Percentiles rank a stretch among this genome's conserved stretches.
These are phyloP conservation scores for Diaporthe amygdali DNA, from an alignment of 2,329 filamentous ascomycete genomes.

Conservation along the genomic window DNA sequence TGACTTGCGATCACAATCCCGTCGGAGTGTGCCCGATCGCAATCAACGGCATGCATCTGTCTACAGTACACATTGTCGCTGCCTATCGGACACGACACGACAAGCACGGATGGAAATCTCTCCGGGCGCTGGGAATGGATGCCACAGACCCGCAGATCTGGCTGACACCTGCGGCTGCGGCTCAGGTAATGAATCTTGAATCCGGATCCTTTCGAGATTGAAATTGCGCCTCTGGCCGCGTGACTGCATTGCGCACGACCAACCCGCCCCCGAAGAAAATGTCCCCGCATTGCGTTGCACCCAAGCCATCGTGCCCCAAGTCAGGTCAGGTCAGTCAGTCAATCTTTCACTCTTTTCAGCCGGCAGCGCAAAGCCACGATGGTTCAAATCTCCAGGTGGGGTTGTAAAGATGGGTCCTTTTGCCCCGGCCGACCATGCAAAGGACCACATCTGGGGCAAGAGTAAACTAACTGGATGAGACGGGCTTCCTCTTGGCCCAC, in stretches of 20 bases:
- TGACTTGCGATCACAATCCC: conserved; percentile 6
- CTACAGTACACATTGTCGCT: not conserved
- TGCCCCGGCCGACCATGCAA: not conserved
- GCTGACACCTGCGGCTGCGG: conserved; percentile 8
- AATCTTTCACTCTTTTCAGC: not conserved
- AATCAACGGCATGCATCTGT: not conserved
- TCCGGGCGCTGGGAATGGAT: not conserved
- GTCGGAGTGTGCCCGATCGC: conserved; percentile 11
- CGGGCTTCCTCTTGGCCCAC: not conserved
- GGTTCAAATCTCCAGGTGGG: conserved; percentile 5
- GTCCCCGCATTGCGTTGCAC: not conserved
- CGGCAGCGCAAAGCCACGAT: not conserved
- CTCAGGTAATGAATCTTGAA: not conserved
- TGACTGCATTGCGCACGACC: conserved; percentile 1
- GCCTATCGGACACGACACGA: not conserved
- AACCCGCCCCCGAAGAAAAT: not conserved
- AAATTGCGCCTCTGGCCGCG: conserved; percentile 2
- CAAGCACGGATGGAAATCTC: not conserved
- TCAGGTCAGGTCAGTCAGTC: not conserved
- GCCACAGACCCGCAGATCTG: not conserved
- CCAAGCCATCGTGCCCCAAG: not conserved
- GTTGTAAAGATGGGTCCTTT: not conserved
- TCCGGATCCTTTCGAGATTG: not conserved
- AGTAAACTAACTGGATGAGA: not conserved
- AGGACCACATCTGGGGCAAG: conserved; percentile 3